phyloP scores from a whole-genome alignment of 805 yeast species.

The Barnettozyma siamensis region DNA sequence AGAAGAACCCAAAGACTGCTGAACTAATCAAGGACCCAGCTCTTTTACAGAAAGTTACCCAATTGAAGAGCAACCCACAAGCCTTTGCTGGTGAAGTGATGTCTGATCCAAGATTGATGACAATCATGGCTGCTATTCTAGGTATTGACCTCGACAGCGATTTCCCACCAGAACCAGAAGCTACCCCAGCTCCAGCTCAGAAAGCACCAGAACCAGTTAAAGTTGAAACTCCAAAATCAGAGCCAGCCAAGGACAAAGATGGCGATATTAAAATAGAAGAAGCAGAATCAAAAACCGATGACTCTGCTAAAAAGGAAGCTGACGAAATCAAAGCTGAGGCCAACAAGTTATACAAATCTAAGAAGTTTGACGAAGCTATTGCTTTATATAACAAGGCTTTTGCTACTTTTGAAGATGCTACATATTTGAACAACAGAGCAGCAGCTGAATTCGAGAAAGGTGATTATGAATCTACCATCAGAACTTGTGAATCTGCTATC shows the following conservation, averaged over 20 bases:
- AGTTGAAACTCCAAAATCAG: conserved; percentile 23
- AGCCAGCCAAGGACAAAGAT: conserved; percentile 31
- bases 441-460: conserved; percentile 98
- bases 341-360: conserved; percentile 77
- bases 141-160: conserved; percentile 64
- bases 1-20: conserved; percentile 79
- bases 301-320: conserved; percentile 41
- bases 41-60: conserved; percentile 62
- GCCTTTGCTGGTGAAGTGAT: conserved; percentile 64
- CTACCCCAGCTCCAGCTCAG: conserved; percentile 24
- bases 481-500: conserved; percentile 75
- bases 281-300: conserved; percentile 16
- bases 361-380: conserved; percentile 90
- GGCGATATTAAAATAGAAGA: conserved; percentile 28
- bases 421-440: conserved; percentile 91
- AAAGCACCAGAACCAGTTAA: conserved; percentile 22
- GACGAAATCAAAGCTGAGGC: conserved; percentile 78
- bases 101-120: conserved; percentile 82
- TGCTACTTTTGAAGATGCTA: conserved; percentile 74
- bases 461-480: conserved; percentile 78
- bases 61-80: conserved; percentile 66
- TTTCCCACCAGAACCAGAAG: conserved; percentile 17
- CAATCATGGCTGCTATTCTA: conserved; percentile 76
- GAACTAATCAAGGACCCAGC: conserved; percentile 84
- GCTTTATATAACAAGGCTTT: conserved; percentile 81